phyloP scores from a whole-genome alignment of 2,329 filamentous ascomycete species.

The Ustilaginoidea virens region DNA sequence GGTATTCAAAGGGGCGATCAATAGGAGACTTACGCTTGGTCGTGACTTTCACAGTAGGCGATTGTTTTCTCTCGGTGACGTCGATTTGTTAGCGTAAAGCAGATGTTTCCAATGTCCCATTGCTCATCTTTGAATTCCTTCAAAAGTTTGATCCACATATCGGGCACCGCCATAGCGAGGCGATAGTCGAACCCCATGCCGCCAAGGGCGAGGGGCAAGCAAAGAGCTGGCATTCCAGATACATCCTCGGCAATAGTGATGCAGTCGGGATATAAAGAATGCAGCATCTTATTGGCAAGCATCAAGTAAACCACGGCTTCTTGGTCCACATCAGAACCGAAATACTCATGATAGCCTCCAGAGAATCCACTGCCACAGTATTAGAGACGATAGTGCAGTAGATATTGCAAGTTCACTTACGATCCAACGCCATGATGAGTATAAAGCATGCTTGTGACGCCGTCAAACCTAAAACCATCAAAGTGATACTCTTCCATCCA shows the following conservation, averaged over 20 bases:
- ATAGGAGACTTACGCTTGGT: slow-evolving; percentile 65
- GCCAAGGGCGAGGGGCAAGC: slow-evolving; percentile 68
- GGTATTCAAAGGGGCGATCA: too few relatives aligned
- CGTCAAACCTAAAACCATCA: slow-evolving; percentile 95
- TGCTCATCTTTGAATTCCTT: slow-evolving; percentile 85
- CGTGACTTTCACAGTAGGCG: slow-evolving; percentile 91
- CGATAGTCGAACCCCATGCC: slow-evolving; percentile 96
- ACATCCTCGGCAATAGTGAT: slow-evolving; percentile 97
- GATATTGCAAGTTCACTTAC: slow-evolving; percentile 32
- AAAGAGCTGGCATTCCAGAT: slow-evolving; percentile 96
- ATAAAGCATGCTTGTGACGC: slow-evolving; percentile 98
- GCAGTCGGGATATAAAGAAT: slow-evolving; percentile 69
- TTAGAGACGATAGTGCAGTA: slow-evolving; percentile 1
- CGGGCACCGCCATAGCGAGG: slow-evolving; percentile 91
- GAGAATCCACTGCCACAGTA: slow-evolving; percentile 60
- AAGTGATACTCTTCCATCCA: slow-evolving; percentile 99
- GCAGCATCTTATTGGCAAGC: slow-evolving; percentile 91
- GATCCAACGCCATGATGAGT: slow-evolving; percentile 91
- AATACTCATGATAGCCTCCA: slow-evolving; percentile 96
- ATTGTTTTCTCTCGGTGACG: slow-evolving; percentile 97
- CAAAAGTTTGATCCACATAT: slow-evolving; percentile 98
- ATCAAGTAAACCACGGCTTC: slow-evolving; percentile 92
- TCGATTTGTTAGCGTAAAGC: slow-evolving; percentile 79
- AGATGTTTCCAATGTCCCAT: slow-evolving; percentile 79
- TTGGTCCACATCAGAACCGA: slow-evolving; percentile 75